Percentiles rank a stretch among this genome's conserved stretches.
These are phyloP conservation scores for Mucor indicus DNA, from an alignment of 371 early-diverging fungal species.

Conservation along the genomic window DNA sequence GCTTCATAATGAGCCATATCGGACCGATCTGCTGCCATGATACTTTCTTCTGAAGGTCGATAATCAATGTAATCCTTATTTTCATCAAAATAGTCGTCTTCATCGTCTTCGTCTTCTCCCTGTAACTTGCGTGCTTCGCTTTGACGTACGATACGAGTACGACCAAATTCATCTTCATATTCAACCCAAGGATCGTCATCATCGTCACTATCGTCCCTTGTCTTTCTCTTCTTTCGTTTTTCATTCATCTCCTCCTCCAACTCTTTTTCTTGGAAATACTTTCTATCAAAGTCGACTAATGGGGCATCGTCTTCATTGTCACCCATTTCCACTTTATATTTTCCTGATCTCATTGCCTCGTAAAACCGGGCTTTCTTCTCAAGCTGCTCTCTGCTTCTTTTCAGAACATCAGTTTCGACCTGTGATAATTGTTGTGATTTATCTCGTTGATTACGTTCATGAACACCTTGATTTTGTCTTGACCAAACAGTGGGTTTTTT, in stretches of 20 bases:
- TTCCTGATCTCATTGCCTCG: constrained; percentile 46
- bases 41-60: constrained; percentile 6
- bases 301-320: constrained; percentile 30
- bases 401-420: constrained; percentile 32
- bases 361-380: constrained; percentile 68
- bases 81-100: constrained; percentile 4
- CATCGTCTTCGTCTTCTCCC: neutral
- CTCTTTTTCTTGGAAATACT: constrained; percentile 36
- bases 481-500: constrained; percentile 60
- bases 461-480: constrained; percentile 59
- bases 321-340: constrained; percentile 19
- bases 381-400: constrained; percentile 54
- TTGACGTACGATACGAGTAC: constrained; percentile 68
- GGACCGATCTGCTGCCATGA: constrained; percentile 25
- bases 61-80: neutral
- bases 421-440: constrained; percentile 22
- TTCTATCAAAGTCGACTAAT: constrained; percentile 51
- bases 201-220: constrained; percentile 1
- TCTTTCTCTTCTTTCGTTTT: constrained; percentile 8
- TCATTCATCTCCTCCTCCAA: neutral
- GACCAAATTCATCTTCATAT: constrained; percentile 77
- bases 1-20: constrained; percentile 54
- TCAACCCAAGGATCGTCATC: constrained; percentile 78
- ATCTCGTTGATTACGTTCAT: constrained; percentile 33
- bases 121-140: constrained; percentile 50